Evolutionary conservation across 768 basidiomycete genomes (phyloP).

Genomic region (Cyclocybe cylindracea): DNA sequence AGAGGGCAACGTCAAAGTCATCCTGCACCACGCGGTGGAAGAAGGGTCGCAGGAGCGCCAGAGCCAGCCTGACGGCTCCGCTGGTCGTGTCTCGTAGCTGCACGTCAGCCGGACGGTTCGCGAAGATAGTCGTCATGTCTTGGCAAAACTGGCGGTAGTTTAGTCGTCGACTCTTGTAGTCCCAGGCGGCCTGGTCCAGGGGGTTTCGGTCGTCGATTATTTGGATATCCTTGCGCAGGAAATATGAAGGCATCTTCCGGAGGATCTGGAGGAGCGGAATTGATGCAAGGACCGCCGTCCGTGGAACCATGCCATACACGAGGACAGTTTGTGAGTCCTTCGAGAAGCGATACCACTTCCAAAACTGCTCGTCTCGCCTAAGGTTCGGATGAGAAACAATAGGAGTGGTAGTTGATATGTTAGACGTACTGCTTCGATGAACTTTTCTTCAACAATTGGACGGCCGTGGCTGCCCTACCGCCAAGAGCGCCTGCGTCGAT

Average conservation of each 20-base stretch:
- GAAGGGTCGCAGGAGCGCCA: slow-evolving; percentile 71
- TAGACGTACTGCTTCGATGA: slow-evolving; percentile 55
- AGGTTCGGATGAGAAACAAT: slow-evolving; percentile 6
- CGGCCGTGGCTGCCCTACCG: slow-evolving; percentile 60
- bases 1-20: slow-evolving; percentile 35
- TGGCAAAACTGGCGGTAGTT: slow-evolving; percentile 73
- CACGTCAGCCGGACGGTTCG: slow-evolving; percentile 51
- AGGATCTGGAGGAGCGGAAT: slow-evolving; percentile 67
- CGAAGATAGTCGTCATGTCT: slow-evolving; percentile 64
- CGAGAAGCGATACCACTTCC: slow-evolving; percentile 78
- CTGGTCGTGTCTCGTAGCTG: slow-evolving; percentile 67
- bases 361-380: slow-evolving; percentile 64
- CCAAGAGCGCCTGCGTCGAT: slow-evolving; percentile 68
- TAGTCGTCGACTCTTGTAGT: slow-evolving; percentile 57
- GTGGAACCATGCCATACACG: slow-evolving; percentile 67
- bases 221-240: slow-evolving; percentile 37
- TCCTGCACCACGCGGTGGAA: slow-evolving; percentile 52
- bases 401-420: neutral
- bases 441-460: slow-evolving; percentile 59
- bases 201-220: slow-evolving; percentile 26
- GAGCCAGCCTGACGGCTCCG: slow-evolving; percentile 66
- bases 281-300: slow-evolving; percentile 65
- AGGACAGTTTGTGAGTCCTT: slow-evolving; percentile 78
- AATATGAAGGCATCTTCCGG: slow-evolving; percentile 73
- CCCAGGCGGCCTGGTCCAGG: slow-evolving; percentile 46